phyloP scores from a whole-genome alignment of 2,329 filamentous ascomycete species.

The Aureobasidium sp. region DNA sequence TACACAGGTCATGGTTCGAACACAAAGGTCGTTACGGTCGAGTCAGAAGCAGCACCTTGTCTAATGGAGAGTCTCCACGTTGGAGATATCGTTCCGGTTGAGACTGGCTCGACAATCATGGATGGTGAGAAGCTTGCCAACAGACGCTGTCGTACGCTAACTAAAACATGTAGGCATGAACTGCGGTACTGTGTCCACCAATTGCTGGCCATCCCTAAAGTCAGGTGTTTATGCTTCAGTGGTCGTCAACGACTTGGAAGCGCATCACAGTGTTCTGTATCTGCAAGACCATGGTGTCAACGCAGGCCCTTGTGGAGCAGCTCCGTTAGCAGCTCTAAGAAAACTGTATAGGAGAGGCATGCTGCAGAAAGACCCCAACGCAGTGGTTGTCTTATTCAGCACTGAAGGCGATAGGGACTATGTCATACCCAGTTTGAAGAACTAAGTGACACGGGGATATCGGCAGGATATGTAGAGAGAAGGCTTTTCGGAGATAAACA shows the following conservation, averaged over 20 bases:
- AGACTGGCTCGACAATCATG: conserved; percentile 60
- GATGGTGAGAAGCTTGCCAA: conserved; percentile 35
- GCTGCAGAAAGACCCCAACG: conserved; percentile 30
- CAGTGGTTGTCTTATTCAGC: conserved; percentile 54
- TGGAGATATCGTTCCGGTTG: conserved; percentile 41
- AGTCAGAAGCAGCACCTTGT: conserved; percentile 57
- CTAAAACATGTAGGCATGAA: conserved; percentile 39
- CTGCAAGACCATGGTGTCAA: conserved; percentile 40
- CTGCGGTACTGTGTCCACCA: conserved; percentile 58
- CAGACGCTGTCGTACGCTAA: background rate
- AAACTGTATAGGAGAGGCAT: conserved; percentile 34
- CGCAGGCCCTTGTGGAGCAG: conserved; percentile 55
- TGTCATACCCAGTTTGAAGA: background rate
- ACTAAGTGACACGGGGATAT: background rate
- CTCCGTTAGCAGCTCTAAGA: conserved; percentile 47
- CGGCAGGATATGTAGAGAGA: no score
- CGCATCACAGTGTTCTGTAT: conserved; percentile 49
- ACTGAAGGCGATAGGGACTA: conserved; percentile 57
- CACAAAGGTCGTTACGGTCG: conserved; percentile 52
- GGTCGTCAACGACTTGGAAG: conserved; percentile 52
- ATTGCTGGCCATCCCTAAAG: conserved; percentile 54
- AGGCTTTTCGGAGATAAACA: no score
- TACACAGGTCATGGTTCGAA: conserved; percentile 40
- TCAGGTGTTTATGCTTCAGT: conserved; percentile 52
- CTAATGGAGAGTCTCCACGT: conserved; percentile 44